Evolutionary conservation across 176 grass and related monocot species (phyloP), one percentile per base, ranked within the genome.

Genomic region (Metroxylon sagu): DNA sequence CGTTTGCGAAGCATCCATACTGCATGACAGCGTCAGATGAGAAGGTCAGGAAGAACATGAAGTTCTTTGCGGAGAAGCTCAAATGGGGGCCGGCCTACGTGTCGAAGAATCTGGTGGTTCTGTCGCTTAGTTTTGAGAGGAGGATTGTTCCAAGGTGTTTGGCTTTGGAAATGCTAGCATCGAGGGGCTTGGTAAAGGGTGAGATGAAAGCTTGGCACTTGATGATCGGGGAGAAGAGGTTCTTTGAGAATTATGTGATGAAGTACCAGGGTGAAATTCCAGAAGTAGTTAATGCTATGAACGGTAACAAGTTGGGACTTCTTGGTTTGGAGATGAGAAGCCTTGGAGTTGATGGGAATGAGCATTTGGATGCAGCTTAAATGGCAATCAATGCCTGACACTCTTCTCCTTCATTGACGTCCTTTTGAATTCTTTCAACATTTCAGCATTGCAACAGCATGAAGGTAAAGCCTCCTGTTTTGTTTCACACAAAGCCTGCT

Each of bases 101-200:
- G 18, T 19, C 29, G 0, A 17, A 2, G 3, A 15, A 18, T 27
- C 89, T 74, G 1, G 16, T 53, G 6, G 3, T 73, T 53, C 68
- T 94, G 15, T 74, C 63, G 17, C 53, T 94, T 26, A 79, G 84
- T 60, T 73, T 85, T 0, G 80, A 88, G 66, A 86, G 71, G 62
- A 79, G 74, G 30, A 48, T 82, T 18, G 21, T 88, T 49, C 84
- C 84, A 0, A 65, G 84, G 74, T 82, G 53, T 43, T 15, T 0
- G 16, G 74, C 88, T 25, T 52, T 88, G 48, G 26, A 76, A 16
- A 43, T 80, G 26, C 64, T 95, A 31, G 52, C 39, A 16, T 81
- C 71, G 1, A 76, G 17, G 30, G 60, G 75, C 29, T 14, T 71
- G 12, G 48, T 83, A 59, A 67, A 59, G 54, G 26, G 26, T 16